phyloP scores from a whole-genome alignment of 495 filamentous ascomycete species.

The Bombardia bombarda region DNA sequence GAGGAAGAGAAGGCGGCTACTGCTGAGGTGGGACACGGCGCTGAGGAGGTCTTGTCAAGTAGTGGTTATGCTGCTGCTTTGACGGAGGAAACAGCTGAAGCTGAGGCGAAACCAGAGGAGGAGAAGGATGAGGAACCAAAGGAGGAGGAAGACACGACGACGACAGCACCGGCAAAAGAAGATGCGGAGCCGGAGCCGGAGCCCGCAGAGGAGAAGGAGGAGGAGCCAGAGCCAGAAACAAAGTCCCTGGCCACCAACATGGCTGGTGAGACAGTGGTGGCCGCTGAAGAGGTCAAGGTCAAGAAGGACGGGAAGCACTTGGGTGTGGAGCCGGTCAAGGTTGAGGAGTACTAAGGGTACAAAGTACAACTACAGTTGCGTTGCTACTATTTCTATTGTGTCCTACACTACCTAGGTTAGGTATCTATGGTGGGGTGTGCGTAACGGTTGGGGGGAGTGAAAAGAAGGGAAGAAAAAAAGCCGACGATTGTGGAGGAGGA shows the following conservation, averaged over 20 bases:
- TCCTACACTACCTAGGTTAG: too few relatives aligned
- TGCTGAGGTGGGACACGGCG: too few relatives aligned
- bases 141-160: too few relatives aligned
- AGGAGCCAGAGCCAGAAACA: slow-evolving; percentile 6
- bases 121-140: neutral
- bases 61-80: too few relatives aligned
- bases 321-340: slow-evolving; percentile 28
- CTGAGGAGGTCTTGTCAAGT: too few relatives aligned
- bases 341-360: slow-evolving; percentile 15
- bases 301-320: slow-evolving; percentile 24
- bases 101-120: neutral
- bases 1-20: slow-evolving; percentile 7
- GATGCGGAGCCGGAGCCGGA: slow-evolving; percentile 12
- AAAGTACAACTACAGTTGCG: too few relatives aligned
- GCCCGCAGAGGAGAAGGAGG: slow-evolving; percentile 2
- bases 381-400: too few relatives aligned
- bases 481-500: too few relatives aligned
- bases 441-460: too few relatives aligned
- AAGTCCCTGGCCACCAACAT: slow-evolving; percentile 44
- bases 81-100: neutral
- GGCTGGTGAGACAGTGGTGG: slow-evolving; percentile 47
- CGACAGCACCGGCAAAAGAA: slow-evolving; percentile 15
- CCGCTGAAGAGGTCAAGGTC: slow-evolving; percentile 31
- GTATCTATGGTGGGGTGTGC: too few relatives aligned
- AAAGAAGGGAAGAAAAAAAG: too few relatives aligned